These are phyloP conservation scores for Ophiocordyceps camponoti-rufipedis DNA, from an alignment of 2,329 filamentous ascomycete species.

Conservation along the genomic window DNA sequence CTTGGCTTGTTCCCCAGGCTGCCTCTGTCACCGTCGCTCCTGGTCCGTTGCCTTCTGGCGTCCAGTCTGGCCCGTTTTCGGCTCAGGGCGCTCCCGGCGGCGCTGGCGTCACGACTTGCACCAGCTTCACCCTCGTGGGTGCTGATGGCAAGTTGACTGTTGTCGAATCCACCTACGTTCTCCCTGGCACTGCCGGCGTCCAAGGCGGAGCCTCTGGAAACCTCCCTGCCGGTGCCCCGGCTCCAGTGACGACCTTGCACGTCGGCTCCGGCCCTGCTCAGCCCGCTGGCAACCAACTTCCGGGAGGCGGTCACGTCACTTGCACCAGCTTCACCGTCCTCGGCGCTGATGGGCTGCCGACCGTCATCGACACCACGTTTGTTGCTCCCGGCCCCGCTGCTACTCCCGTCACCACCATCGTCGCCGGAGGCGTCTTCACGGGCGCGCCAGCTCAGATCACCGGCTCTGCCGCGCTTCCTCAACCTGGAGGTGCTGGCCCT, in stretches of 20 bases:
- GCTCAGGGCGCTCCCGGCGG: neutral
- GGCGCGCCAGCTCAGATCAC: conserved; percentile 8
- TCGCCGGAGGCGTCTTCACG: conserved; percentile 7
- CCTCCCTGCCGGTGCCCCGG: conserved; percentile 2
- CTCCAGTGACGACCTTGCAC: conserved; percentile 1
- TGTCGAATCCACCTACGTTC: conserved; percentile 13
- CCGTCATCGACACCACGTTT: conserved; percentile 11
- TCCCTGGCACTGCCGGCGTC: conserved; percentile 5
- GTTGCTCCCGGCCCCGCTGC: conserved; percentile 5
- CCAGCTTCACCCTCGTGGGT: conserved; percentile 8
- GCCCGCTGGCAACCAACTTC: neutral
- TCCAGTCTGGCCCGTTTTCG: neutral
- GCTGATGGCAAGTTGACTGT: conserved; percentile 6
- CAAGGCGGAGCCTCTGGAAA: conserved; percentile 3
- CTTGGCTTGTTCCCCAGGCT: conserved; percentile 6
- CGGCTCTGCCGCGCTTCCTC: conserved; percentile 1
- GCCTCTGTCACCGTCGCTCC: conserved; percentile 1
- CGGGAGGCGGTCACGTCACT: conserved; percentile 5
- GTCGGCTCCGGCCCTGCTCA: conserved; percentile 1
- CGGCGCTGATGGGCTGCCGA: conserved; percentile 11
- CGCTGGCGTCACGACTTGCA: conserved; percentile 2
- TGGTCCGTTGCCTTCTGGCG: neutral
- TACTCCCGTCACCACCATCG: conserved; percentile 1
- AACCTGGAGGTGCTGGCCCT: conserved; percentile 1
- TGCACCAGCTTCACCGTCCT: conserved; percentile 12